A percentile compares a stretch with the other conserved stretches of the same genome.
These are phyloP conservation scores for Nakazawaea anatomiae DNA, from an alignment of 805 yeast genomes.

Conservation along the genomic window DNA sequence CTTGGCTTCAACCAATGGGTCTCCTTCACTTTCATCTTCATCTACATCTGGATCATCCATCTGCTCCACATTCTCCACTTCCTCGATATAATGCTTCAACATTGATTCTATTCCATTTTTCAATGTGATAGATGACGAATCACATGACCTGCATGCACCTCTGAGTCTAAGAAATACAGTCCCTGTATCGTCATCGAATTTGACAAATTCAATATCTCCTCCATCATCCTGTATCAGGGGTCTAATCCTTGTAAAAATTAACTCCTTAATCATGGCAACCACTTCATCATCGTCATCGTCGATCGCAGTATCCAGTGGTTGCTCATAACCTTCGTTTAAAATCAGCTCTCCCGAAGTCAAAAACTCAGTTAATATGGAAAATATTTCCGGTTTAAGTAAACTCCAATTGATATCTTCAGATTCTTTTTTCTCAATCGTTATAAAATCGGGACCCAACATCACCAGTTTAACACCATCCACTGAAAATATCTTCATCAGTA, in stretches of 20 bases:
- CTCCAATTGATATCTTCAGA: constrained; percentile 48
- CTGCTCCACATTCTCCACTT: constrained; percentile 83
- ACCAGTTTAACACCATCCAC: constrained; percentile 73
- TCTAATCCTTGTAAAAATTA: constrained; percentile 88
- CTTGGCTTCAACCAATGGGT: constrained; percentile 13
- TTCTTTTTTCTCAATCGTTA: constrained; percentile 63
- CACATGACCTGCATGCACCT: constrained; percentile 96
- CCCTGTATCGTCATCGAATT: constrained; percentile 81
- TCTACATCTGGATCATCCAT: constrained; percentile 82
- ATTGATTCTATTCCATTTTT: constrained; percentile 96
- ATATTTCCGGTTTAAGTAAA: constrained; percentile 60
- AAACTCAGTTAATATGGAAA: constrained; percentile 50
- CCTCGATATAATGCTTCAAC: constrained; percentile 96
- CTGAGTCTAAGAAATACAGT: constrained; percentile 82
- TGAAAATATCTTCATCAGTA: constrained; percentile 68
- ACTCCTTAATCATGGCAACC: constrained; percentile 83
- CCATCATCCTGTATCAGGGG: constrained; percentile 99
- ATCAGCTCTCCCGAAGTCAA: constrained; percentile 53
- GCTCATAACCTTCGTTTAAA: constrained; percentile 32
- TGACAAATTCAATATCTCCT: constrained; percentile 89
- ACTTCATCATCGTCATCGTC: constrained; percentile 73
- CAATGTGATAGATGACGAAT: constrained; percentile 84
- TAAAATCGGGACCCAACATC: constrained; percentile 78
- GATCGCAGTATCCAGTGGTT: constrained; percentile 22
- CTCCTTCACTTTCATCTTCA: constrained; percentile 27